Evolutionary conservation across 495 filamentous ascomycete species (phyloP).

Genomic region (Glutinoglossum americanum): DNA sequence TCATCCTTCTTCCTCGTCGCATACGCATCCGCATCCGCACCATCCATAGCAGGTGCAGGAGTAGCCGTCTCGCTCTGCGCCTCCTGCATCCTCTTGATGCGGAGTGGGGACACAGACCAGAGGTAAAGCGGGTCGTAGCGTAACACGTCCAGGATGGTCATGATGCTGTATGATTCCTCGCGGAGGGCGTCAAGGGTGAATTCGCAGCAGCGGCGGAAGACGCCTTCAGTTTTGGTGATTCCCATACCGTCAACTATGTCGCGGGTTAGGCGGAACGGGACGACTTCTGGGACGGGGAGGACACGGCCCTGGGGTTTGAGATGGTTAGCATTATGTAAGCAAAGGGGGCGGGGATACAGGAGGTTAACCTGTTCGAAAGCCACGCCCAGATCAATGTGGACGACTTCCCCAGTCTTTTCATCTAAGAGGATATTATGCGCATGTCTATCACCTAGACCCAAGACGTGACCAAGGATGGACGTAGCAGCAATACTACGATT

Average conservation of each 20-base stretch:
- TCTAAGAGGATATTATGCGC: conserved; percentile 93
- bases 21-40: conserved; percentile 12
- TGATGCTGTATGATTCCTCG: conserved; percentile 82
- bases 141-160: conserved; percentile 89
- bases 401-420: conserved; percentile 71
- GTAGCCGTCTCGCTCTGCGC: conserved; percentile 25
- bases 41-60: conserved; percentile 8
- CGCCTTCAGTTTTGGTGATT: conserved; percentile 82
- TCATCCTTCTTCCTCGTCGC: conserved; percentile 25
- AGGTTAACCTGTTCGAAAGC: conserved; percentile 51
- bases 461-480: conserved; percentile 80
- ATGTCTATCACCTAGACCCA: conserved; percentile 90
- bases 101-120: conserved; percentile 83
- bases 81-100: conserved; percentile 57
- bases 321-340: conserved; percentile 12
- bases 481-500: conserved; percentile 83
- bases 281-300: conserved; percentile 78
- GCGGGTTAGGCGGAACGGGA: conserved; percentile 85
- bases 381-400: conserved; percentile 91
- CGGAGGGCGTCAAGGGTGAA: conserved; percentile 87
- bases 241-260: conserved; percentile 96
- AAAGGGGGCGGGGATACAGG: too few species aligned
- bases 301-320: conserved; percentile 38
- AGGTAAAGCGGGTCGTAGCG: conserved; percentile 90
- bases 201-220: conserved; percentile 91